phyloP scores from a whole-genome alignment of 805 yeast genomes.

The Brettanomyces nanus region DNA sequence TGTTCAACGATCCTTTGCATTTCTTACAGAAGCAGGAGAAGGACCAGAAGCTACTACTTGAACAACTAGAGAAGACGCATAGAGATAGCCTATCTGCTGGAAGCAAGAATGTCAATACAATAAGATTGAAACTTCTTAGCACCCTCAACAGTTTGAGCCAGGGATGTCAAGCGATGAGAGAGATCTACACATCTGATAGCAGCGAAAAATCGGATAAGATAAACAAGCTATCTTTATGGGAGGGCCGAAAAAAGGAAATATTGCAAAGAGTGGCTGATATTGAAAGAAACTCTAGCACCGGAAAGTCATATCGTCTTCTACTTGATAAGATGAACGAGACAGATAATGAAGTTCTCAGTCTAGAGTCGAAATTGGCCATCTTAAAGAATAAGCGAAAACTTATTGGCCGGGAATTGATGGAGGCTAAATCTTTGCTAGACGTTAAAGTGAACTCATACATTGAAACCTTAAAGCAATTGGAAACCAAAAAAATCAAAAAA shows the following conservation, averaged over 20 bases:
- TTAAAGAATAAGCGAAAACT: slow-evolving; percentile 29
- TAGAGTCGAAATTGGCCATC: slow-evolving; percentile 28
- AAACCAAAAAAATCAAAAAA: slow-evolving; percentile 14
- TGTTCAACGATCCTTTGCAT: slow-evolving; percentile 22
- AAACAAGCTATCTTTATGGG: slow-evolving; percentile 31
- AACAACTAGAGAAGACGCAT: slow-evolving; percentile 20
- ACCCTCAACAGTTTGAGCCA: slow-evolving; percentile 31
- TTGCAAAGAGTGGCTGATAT: slow-evolving; percentile 30
- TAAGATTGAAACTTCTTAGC: slow-evolving; percentile 24
- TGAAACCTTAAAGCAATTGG: slow-evolving; percentile 23
- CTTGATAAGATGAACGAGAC: slow-evolving; percentile 25
- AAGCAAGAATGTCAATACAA: slow-evolving; percentile 23
- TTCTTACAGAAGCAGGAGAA: slow-evolving; percentile 26
- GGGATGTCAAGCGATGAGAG: slow-evolving; percentile 35
- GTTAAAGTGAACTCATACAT: slow-evolving; percentile 38
- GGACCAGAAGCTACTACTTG: slow-evolving; percentile 13
- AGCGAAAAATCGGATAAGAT: slow-evolving; percentile 5
- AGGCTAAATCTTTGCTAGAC: slow-evolving; percentile 42
- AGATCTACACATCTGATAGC: slow-evolving; percentile 35
- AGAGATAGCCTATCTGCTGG: slow-evolving; percentile 25
- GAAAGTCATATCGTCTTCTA: slow-evolving; percentile 31
- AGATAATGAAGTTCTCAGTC: slow-evolving; percentile 29
- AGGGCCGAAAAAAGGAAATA: slow-evolving; percentile 27
- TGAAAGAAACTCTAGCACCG: slow-evolving; percentile 33
- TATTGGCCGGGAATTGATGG: slow-evolving; percentile 31